Base-by-base conservation (phyloP, 2,329 filamentous ascomycete species). In the Microdochium trichocladiopsis region DNA sequence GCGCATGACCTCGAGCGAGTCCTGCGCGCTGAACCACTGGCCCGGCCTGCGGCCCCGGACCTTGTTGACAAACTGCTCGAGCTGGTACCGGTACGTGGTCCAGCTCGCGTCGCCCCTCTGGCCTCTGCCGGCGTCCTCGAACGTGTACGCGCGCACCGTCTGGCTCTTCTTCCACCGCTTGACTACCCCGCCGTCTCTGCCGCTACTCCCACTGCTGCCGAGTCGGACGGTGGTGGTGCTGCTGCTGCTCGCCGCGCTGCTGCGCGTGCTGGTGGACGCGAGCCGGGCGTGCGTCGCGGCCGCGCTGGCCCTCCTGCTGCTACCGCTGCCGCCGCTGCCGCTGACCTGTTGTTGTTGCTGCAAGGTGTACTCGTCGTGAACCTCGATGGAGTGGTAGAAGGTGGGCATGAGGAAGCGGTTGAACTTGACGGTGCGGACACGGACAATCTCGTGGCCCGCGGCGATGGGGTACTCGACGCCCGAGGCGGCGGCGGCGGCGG, bases 21-120 rank as follows among this genome's bases (percentile, higher is more conserved):
- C 68, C 50, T 63, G 58, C 1, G 58, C 61, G 22, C 58, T 56
- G 25, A 74, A 61, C 71, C 71, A 74, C 22, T 67, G 59, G 2
- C 55, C 61, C 10, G 62, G 62, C 22, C 63, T 58, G 14, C 65
- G 57, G 2, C 66, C 67, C 37, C 66, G 66, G 25, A 73, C 56
- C 45, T 57, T 62, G 53, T 71, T 68, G 2, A 72, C 68, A 49
- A 73, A 74, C 43, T 66, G 61, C 56, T 73, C 69, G 5, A 74
- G 60, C 57, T 69, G 63, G 56, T 70, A 64, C 6, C 69, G 63
- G 53, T 72, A 73, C 3, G 68, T 67, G 6, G 60, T 61, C 70
- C 70, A 73, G 51, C 61, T 64, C 5, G 60, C 50, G 51, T 65
- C 62, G 11, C 63, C 63, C 21, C 60, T 53, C 52, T 62, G 59